Conservation (phyloP, 306 rosid species). For the Mimosa pudica region DNA sequence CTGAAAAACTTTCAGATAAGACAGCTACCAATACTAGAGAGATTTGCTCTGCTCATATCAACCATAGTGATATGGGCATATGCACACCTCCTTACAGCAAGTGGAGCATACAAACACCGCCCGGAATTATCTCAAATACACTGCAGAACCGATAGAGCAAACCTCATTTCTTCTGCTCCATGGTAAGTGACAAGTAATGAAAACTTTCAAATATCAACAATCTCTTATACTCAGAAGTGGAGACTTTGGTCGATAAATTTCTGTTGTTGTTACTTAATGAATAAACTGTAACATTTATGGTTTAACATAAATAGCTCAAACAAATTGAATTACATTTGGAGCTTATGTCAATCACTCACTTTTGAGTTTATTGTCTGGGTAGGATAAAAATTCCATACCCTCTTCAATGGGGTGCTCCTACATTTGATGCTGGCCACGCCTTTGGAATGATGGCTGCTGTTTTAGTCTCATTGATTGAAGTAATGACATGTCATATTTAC, state of each 20-base stretch:
- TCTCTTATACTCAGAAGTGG: neutral
- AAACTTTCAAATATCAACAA: constrained; percentile 6
- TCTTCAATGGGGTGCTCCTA: constrained; percentile 98
- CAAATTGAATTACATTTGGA: constrained; percentile 5
- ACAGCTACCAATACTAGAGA: constrained; percentile 74
- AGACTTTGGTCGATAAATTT: neutral
- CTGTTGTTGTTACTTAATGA: neutral
- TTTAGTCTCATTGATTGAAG: constrained; percentile 96
- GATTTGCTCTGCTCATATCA: constrained; percentile 89
- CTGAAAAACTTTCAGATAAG: constrained; percentile 75
- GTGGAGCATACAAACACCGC: constrained; percentile 93
- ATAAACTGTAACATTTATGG: neutral
- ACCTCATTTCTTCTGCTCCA: constrained; percentile 96
- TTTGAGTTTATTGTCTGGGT: constrained; percentile 33
- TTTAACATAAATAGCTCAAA: neutral
- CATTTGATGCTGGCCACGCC: constrained; percentile 89
- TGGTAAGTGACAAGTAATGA: constrained; percentile 66
- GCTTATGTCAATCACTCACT: constrained; percentile 27
- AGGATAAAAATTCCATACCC: constrained; percentile 98
- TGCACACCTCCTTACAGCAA: constrained; percentile 94
- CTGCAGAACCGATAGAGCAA: constrained; percentile 85
- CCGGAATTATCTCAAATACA: constrained; percentile 73
- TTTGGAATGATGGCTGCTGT: constrained; percentile 98
- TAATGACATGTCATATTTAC: constrained; percentile 18
- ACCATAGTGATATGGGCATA: constrained; percentile 95